Conservation (phyloP, 768 basidiomycete genomes). For the Leccinum longicurvipes region DNA sequence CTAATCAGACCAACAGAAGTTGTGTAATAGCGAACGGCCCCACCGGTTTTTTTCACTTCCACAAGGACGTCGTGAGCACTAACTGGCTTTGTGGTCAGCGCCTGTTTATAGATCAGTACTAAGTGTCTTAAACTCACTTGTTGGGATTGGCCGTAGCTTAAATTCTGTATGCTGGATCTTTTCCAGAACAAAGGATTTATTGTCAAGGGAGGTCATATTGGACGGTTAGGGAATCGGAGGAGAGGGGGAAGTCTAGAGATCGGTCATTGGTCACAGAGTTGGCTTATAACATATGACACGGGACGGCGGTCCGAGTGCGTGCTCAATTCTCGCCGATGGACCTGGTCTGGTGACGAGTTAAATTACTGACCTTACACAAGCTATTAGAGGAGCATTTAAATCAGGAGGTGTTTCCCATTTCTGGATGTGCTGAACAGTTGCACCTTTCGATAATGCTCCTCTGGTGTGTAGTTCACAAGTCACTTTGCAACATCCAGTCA, state of each 20-base stretch:
- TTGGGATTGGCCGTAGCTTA: constrained; percentile 73
- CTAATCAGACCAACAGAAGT: constrained; percentile 10
- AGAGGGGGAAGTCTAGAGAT: neutral
- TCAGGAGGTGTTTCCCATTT: neutral
- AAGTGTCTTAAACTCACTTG: constrained; percentile 41
- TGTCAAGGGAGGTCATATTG: constrained; percentile 55
- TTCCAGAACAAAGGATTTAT: constrained; percentile 76
- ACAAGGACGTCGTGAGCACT: constrained; percentile 78
- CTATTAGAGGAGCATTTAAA: neutral
- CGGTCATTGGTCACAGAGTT: neutral
- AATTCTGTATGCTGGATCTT: constrained; percentile 64
- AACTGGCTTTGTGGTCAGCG: constrained; percentile 38
- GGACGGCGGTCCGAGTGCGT: constrained; percentile 4
- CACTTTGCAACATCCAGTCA: neutral
- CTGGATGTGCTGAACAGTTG: neutral
- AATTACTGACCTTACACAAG: neutral
- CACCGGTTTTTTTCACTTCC: constrained; percentile 88
- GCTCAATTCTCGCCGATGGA: neutral
- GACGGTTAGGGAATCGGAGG: neutral
- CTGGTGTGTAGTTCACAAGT: neutral
- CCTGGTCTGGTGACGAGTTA: neutral
- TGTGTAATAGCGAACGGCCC: constrained; percentile 15
- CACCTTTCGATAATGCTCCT: no score
- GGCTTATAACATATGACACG: constrained; percentile 2
- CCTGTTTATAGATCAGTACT: neutral